These are phyloP conservation scores for Fonticula alba DNA, from an alignment of 78 protist genomes.

Conservation along the genomic window DNA sequence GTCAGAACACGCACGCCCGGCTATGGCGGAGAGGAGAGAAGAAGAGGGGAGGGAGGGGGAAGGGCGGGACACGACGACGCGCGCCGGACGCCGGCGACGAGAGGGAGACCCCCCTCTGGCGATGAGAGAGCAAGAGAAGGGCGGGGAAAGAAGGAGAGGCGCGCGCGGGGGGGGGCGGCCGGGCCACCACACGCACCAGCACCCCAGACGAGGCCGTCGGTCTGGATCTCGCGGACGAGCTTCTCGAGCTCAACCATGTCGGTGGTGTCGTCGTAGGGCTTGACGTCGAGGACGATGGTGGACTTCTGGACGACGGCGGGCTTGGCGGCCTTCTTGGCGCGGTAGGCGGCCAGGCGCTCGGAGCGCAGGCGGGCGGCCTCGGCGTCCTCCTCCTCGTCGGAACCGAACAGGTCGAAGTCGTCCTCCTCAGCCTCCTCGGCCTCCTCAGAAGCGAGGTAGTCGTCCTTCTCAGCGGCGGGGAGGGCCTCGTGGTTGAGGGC, in stretches of 20 bases:
- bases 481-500: slow-evolving; percentile 25
- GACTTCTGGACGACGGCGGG: slow-evolving; percentile 32
- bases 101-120: too few relatives aligned
- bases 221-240: slow-evolving; percentile 33
- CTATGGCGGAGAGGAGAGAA: too few relatives aligned
- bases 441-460: slow-evolving; percentile 11
- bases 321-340: slow-evolving; percentile 16
- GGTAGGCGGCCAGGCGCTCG: slow-evolving; percentile 21
- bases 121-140: too few relatives aligned
- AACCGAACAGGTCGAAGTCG: slow-evolving; percentile 54
- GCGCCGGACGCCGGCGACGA: too few relatives aligned
- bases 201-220: slow-evolving; percentile 74
- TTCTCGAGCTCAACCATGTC: slow-evolving; percentile 4
- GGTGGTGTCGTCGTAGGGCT: slow-evolving; percentile 66
- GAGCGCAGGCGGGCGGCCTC: slow-evolving; percentile 36
- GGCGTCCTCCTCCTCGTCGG: slow-evolving; percentile 42
- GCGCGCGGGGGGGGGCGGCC: too few relatives aligned
- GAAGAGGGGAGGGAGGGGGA: too few relatives aligned
- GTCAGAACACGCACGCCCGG: too few relatives aligned
- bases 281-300: slow-evolving; percentile 50
- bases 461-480: not conserved
- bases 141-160: too few relatives aligned
- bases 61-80: too few relatives aligned
- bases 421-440: slow-evolving; percentile 27
- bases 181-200: slow-evolving; percentile 8